Evolutionary conservation across 768 basidiomycete species (phyloP), one percentile per base, ranked within the genome.

Genomic region (Naganishia randhawae): DNA sequence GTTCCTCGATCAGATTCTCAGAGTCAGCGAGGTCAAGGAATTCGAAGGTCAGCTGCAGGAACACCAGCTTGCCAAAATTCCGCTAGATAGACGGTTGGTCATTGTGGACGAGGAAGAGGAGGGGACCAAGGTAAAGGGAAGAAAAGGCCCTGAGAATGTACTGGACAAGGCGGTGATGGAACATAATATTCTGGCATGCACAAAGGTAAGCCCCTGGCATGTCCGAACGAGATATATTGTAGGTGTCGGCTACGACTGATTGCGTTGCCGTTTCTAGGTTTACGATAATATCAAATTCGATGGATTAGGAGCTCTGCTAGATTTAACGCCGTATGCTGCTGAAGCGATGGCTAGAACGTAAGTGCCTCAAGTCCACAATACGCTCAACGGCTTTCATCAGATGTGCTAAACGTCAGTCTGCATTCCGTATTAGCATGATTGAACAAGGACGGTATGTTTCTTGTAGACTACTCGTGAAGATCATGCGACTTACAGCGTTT

Each of bases 141-240:
- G 93, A 70, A 91, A 89, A 48, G 95, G 93, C 1, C 95, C 96
- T 3, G 88, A 91, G 7, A 98, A 94, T 11, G 94, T 99, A 22
- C 85, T 99, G 50, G 96, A 98, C 78, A 86, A 94, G 52, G 96
- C 96, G 7, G 93, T 99, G 52, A 91, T 98, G 89, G 96, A 99
- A 78, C 96, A 99, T 81, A 99, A 99, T 79, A 84, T 99, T 11
- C 86, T 97, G 70, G 92, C 94, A 4, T 93, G 92, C 79, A 95
- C 93, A 3, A 91, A 93, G 75, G 92, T 79, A 54, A 48, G 75
- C 69, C 25, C 29, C 25, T 29, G 29, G 7, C n/a, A 33, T 16
- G 1, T 50, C 4, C 29, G 22, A 19, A 31, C 39, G 29, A 17
- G 25, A 37, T 19, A 22, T 7, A 31, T 27, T 22, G 29, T 6